Percentiles rank a stretch among this genome's conserved stretches.
phyloP scores from a whole-genome alignment of 2,329 filamentous ascomycete genomes.

The Atkinsonella hypoxylon region DNA sequence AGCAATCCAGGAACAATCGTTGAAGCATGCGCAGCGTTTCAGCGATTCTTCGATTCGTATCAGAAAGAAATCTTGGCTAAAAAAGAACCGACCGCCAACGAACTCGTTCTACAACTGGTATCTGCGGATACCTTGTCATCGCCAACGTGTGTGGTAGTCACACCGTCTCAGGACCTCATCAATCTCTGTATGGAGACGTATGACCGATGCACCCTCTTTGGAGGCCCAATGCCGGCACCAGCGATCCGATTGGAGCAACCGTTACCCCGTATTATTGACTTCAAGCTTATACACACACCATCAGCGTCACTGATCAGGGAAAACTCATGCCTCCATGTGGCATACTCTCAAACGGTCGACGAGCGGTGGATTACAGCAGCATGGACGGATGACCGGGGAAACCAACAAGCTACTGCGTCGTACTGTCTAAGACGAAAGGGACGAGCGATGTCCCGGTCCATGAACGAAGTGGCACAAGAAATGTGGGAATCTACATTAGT shows the following conservation, averaged over 20 bases:
- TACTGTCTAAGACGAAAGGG: constrained; percentile 58
- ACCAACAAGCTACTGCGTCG: constrained; percentile 58
- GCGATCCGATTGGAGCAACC: constrained; percentile 62
- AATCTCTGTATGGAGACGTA: constrained; percentile 64
- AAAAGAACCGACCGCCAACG: constrained; percentile 36
- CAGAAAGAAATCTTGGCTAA: constrained; percentile 32
- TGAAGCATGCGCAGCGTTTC: constrained; percentile 63
- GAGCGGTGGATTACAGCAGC: constrained; percentile 67
- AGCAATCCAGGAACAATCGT: constrained; percentile 48
- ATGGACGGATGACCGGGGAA: constrained; percentile 70
- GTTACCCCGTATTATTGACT: constrained; percentile 60
- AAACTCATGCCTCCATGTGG: constrained; percentile 69
- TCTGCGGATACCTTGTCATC: constrained; percentile 57
- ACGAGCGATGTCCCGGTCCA: constrained; percentile 35
- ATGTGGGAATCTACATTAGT: constrained; percentile 69
- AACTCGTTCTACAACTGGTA: constrained; percentile 68
- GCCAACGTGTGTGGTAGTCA: constrained; percentile 48
- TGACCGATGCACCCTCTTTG: constrained; percentile 55
- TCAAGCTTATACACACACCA: constrained; percentile 55
- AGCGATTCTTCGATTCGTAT: constrained; percentile 53
- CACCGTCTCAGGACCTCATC: constrained; percentile 45
- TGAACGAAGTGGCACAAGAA: constrained; percentile 56
- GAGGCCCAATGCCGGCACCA: constrained; percentile 48
- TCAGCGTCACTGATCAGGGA: constrained; percentile 65
- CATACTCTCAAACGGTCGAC: constrained; percentile 65